Evolutionary conservation across 139 green algal species (phyloP).

Genomic region (Chlorella ohadii): DNA sequence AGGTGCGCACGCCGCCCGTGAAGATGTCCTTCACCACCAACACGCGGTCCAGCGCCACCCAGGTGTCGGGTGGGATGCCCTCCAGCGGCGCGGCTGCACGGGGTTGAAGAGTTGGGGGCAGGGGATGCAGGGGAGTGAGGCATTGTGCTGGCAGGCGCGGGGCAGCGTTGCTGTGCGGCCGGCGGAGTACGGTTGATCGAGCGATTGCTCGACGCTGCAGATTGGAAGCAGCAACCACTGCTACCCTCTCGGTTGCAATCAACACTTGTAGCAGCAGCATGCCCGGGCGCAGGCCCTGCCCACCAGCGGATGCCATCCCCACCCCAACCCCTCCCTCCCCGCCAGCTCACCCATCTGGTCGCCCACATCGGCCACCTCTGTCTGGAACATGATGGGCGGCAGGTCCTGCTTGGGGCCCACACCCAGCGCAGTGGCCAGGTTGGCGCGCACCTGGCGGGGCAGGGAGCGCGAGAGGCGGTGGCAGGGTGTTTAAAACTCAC

Average conservation of each 20-base stretch:
- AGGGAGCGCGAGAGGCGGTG: not conserved
- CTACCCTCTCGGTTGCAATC: too few species aligned
- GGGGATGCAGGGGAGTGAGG: not conserved
- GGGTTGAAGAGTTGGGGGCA: not conserved
- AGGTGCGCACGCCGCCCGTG: constrained; percentile 76
- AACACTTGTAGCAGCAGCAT: too few species aligned
- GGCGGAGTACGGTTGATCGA: too few species aligned
- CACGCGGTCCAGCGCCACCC: constrained; percentile 84
- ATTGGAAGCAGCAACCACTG: too few species aligned
- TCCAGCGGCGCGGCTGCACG: constrained; percentile 73
- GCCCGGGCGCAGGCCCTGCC: too few species aligned
- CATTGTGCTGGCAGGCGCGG: too few species aligned
- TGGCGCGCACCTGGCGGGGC: constrained; percentile 28
- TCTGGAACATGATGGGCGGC: constrained; percentile 80
- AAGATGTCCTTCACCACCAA: constrained; percentile 83
- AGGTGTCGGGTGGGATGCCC: constrained; percentile 50
- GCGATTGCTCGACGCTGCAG: too few species aligned
- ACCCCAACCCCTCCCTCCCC: not conserved
- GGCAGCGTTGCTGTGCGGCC: too few species aligned
- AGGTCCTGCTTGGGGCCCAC: constrained; percentile 59
- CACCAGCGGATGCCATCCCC: too few species aligned
- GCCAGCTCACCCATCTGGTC: constrained; percentile 72
- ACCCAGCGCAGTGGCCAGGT: constrained; percentile 53
- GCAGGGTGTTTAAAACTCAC: not conserved
- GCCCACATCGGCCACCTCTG: constrained; percentile 64